phyloP scores from a whole-genome alignment of 1,139 yeast species.

The Saccharomyces hybrid region DNA sequence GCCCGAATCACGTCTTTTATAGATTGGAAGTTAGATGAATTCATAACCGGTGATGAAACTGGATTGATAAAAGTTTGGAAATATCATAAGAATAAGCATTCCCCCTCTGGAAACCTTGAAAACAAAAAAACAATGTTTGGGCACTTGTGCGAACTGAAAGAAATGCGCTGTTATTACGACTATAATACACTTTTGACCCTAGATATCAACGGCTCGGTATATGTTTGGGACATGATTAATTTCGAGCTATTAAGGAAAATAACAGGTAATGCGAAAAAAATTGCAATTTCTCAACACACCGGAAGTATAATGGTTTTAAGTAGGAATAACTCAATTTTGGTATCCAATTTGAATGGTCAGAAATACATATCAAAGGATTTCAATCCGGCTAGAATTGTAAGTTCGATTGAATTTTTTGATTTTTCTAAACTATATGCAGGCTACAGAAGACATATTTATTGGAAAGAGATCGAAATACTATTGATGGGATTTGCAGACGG shows the following conservation, averaged over 20 bases:
- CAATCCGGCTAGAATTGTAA: constrained; percentile 9
- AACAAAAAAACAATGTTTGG: constrained; percentile 41
- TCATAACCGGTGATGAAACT: constrained; percentile 48
- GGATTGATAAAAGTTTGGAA: constrained; percentile 55
- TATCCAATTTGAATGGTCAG: constrained; percentile 54
- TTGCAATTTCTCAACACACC: constrained; percentile 47
- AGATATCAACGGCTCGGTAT: constrained; percentile 45
- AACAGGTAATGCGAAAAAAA: constrained; percentile 24
- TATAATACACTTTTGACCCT: constrained; percentile 47
- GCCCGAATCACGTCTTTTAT: constrained; percentile 24
- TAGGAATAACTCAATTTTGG: constrained; percentile 24
- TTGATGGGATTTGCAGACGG: constrained; percentile 34
- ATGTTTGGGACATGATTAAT: constrained; percentile 54
- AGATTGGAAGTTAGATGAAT: constrained; percentile 25
- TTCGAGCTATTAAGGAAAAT: constrained; percentile 44
- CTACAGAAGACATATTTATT: constrained; percentile 32
- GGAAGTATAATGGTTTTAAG: constrained; percentile 45
- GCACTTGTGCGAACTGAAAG: constrained; percentile 40
- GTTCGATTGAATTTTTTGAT: constrained; percentile 22
- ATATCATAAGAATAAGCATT: background rate
- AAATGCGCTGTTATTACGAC: constrained; percentile 41
- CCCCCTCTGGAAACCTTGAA: background rate
- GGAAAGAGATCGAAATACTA: constrained; percentile 34
- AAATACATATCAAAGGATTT: constrained; percentile 25
- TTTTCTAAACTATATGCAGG: constrained; percentile 24